These are phyloP conservation scores for Oryza glaberrima DNA, from an alignment of 176 grass and related monocot species.

Conservation along the genomic window DNA sequence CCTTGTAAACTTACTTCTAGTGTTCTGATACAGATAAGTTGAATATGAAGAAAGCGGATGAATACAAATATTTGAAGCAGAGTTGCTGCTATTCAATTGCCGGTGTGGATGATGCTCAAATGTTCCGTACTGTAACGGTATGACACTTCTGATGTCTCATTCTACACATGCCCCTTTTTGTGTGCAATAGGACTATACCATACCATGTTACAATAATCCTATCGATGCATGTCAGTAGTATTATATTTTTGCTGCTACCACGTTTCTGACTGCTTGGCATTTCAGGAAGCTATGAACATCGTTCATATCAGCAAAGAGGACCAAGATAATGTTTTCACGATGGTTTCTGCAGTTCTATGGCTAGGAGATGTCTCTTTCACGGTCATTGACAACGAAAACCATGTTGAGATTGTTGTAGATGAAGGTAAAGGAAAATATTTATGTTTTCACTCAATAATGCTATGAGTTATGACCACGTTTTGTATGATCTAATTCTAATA, in stretches of 20 bases:
- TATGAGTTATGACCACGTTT: neutral
- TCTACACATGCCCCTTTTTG: constrained; percentile 26
- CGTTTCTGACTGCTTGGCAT: constrained; percentile 44
- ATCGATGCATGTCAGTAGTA: constrained; percentile 2
- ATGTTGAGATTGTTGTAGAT: constrained; percentile 86
- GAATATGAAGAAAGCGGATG: constrained; percentile 89
- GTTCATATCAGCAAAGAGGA: constrained; percentile 97
- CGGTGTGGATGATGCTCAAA: constrained; percentile 94
- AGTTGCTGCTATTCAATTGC: constrained; percentile 89
- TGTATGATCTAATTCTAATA: neutral
- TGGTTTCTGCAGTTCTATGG: constrained; percentile 89
- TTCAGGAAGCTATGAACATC: constrained; percentile 93
- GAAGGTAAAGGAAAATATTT: constrained; percentile 64
- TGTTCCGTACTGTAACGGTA: constrained; percentile 84
- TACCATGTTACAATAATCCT: constrained; percentile 12
- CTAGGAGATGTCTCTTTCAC: constrained; percentile 90
- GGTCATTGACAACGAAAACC: constrained; percentile 94
- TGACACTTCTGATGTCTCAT: constrained; percentile 18
- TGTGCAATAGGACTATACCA: neutral
- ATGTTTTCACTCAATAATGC: constrained; percentile 29
- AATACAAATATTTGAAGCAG: constrained; percentile 98
- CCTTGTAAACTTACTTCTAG: constrained; percentile 29
- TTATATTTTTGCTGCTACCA: neutral
- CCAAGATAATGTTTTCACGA: constrained; percentile 89
- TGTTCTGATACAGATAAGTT: constrained; percentile 78